phyloP scores from a whole-genome alignment of 352 stramenopile genomes.

The Phytophthora brassicae region DNA sequence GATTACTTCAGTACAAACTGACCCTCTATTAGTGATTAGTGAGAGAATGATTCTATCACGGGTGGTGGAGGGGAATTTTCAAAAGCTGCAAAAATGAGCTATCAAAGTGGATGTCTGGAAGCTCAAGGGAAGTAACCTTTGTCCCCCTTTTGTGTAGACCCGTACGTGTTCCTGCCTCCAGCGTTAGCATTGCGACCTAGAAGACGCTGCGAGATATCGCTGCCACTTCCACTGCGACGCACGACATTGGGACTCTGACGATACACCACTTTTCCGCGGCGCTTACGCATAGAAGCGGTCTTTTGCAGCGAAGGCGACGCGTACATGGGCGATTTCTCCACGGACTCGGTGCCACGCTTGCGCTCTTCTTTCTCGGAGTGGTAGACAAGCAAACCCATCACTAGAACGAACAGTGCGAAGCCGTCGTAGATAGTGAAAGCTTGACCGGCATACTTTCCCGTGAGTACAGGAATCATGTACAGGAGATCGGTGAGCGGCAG shows the following conservation, averaged over 20 bases:
- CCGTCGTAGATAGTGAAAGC: conserved; percentile 88
- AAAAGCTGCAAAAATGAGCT: neutral
- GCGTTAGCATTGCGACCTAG: conserved; percentile 42
- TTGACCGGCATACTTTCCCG: conserved; percentile 63
- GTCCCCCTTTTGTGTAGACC: conserved; percentile 34
- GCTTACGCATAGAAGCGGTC: conserved; percentile 82
- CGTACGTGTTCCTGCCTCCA: conserved; percentile 62
- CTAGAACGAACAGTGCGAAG: conserved; percentile 85
- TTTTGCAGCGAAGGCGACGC: conserved; percentile 82
- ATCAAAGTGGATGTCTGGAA: neutral
- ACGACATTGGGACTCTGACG: conserved; percentile 75
- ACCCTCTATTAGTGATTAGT: conserved; percentile 28
- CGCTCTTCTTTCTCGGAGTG: conserved; percentile 88
- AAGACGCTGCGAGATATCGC: conserved; percentile 61
- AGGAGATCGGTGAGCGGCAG: conserved; percentile 82
- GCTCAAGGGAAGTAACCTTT: conserved; percentile 8
- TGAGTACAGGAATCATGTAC: conserved; percentile 83
- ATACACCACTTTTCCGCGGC: conserved; percentile 78
- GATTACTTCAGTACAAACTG: neutral
- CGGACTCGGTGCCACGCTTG: conserved; percentile 51
- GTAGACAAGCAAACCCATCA: conserved; percentile 86
- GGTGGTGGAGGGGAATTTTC: neutral
- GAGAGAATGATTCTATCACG: neutral
- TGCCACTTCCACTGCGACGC: conserved; percentile 44
- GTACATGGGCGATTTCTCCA: conserved; percentile 88